Conservation (phyloP, 2,329 filamentous ascomycete species). For the Clarireedia monteithiana region DNA sequence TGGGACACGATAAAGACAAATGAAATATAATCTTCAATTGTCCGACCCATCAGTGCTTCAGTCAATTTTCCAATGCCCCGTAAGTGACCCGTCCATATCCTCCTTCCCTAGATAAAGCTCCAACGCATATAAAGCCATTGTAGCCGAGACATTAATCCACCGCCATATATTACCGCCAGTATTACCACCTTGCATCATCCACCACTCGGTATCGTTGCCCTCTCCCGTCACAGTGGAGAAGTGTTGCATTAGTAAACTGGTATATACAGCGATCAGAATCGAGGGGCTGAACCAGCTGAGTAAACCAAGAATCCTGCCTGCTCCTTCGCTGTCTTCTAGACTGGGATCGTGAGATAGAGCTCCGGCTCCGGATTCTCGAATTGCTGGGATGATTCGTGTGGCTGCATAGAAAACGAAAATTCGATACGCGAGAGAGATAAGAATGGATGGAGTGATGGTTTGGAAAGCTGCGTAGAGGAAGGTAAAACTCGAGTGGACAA, state of each 20-base stretch:
- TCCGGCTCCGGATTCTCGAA: slow-evolving; percentile 77
- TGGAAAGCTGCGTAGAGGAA: slow-evolving; percentile 88
- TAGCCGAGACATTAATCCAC: slow-evolving; percentile 86
- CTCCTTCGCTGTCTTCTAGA: slow-evolving; percentile 77
- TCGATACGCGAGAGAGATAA: slow-evolving; percentile 90
- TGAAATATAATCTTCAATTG: slow-evolving; percentile 4
- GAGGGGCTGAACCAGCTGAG: slow-evolving; percentile 92
- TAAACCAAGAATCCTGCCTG: slow-evolving; percentile 71
- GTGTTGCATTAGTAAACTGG: slow-evolving; percentile 89
- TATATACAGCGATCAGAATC: slow-evolving; percentile 93
- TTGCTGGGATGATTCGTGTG: slow-evolving; percentile 89
- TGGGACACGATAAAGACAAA: neutral
- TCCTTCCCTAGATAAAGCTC: slow-evolving; percentile 83
- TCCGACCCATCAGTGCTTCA: slow-evolving; percentile 37
- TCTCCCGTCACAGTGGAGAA: slow-evolving; percentile 68
- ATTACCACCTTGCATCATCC: slow-evolving; percentile 78
- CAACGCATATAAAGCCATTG: slow-evolving; percentile 82
- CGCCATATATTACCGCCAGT: slow-evolving; percentile 81
- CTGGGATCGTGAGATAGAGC: slow-evolving; percentile 78
- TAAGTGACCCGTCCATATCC: slow-evolving; percentile 64
- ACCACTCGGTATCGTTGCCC: slow-evolving; percentile 61
- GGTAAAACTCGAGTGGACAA: slow-evolving; percentile 74
- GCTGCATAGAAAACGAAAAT: slow-evolving; percentile 93
- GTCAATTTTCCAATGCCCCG: slow-evolving; percentile 89
- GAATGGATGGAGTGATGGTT: slow-evolving; percentile 90